Evolutionary conservation across 129 eudicot species (phyloP).

Genomic region (Flaveria trinervia): DNA sequence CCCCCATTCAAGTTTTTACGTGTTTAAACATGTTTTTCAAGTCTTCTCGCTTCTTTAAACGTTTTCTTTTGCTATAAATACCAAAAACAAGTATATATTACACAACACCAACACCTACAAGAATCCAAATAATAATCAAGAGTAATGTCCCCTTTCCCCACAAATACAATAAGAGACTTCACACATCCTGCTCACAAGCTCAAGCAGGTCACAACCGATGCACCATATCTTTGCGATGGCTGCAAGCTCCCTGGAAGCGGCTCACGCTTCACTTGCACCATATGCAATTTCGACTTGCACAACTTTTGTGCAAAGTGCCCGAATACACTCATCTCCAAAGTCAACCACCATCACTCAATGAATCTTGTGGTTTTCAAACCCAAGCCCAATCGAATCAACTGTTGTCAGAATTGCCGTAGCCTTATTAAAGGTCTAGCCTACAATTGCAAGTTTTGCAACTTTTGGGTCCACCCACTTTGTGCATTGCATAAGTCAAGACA

Average conservation of each 20-base stretch:
- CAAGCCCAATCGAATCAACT: background rate
- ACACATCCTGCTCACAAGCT: slow-evolving; percentile 6
- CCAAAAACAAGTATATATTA: background rate
- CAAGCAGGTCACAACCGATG: background rate
- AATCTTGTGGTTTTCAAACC: background rate
- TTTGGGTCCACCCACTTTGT: slow-evolving; percentile 20
- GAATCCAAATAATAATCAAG: background rate
- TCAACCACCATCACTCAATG: slow-evolving; percentile 16
- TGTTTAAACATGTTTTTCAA: background rate
- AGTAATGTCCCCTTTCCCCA: slow-evolving; percentile 7
- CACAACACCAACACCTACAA: background rate
- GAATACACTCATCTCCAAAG: background rate
- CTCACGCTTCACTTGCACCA: slow-evolving; percentile 14
- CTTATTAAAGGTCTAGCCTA: slow-evolving; percentile 10
- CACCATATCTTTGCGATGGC: slow-evolving; percentile 1
- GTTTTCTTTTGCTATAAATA: background rate
- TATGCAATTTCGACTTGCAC: slow-evolving; percentile 11
- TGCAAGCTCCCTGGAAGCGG: slow-evolving; percentile 17
- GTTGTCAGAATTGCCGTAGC: background rate
- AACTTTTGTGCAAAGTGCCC: slow-evolving; percentile 13
- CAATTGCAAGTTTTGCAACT: background rate
- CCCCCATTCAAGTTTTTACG: background rate
- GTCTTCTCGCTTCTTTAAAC: background rate
- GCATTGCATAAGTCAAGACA: background rate
- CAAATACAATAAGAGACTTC: background rate